Conservation (phyloP, 2,329 filamentous ascomycete species). For the Ramularia collo-cygni region DNA sequence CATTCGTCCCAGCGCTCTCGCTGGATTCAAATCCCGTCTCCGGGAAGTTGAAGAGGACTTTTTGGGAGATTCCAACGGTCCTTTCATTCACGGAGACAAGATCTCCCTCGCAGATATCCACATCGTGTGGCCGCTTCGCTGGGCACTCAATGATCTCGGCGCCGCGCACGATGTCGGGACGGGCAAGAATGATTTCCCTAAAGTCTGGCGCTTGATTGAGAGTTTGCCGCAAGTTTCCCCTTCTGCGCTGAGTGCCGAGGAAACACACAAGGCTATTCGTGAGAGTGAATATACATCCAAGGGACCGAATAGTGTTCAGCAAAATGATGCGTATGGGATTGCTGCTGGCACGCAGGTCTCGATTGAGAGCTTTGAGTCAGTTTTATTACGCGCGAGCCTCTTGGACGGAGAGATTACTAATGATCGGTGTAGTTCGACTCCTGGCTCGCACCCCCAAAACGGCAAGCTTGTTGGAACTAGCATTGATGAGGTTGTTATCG, state of each 20-base stretch:
- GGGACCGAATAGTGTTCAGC: conserved; percentile 10
- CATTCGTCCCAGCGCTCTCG: conserved; percentile 19
- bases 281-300: conserved; percentile 13
- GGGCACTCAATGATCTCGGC: conserved; percentile 21
- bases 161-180: conserved; percentile 16
- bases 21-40: conserved; percentile 17
- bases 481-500: conserved; percentile 23
- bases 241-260: conserved; percentile 20
- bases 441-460: conserved; percentile 24
- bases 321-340: conserved; percentile 19
- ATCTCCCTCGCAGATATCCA: conserved; percentile 24
- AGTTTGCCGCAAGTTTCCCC: conserved; percentile 17
- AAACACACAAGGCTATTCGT: conserved; percentile 21
- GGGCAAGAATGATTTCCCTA: conserved; percentile 21
- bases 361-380: conserved; percentile 26
- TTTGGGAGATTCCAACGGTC: conserved; percentile 11
- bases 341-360: conserved; percentile 17
- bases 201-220: conserved; percentile 21
- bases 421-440: conserved; percentile 13
- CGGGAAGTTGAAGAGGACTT: conserved; percentile 20
- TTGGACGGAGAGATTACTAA: conserved; percentile 5
- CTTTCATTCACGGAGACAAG: conserved; percentile 21
- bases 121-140: conserved; percentile 20
- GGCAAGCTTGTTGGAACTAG: conserved; percentile 25
- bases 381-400: background rate